These are phyloP conservation scores for Volvox carteri DNA, from an alignment of 163 green algal genomes.

Conservation along the genomic window DNA sequence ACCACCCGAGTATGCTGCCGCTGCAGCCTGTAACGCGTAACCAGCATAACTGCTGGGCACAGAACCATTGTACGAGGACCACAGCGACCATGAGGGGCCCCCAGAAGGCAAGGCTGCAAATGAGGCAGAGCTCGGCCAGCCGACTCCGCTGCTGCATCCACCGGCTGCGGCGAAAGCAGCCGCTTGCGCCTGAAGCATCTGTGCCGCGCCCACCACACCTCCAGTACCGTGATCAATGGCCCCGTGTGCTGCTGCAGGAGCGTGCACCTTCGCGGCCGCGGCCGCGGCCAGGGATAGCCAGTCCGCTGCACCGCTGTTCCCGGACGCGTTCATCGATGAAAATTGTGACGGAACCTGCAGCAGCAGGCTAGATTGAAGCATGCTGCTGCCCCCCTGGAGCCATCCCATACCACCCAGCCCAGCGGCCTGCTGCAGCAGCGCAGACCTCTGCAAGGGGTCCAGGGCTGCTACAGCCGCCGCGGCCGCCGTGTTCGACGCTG, in stretches of 20 bases:
- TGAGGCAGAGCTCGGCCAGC: constrained; percentile 9
- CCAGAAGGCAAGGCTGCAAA: not conserved
- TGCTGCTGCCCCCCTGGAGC: constrained; percentile 26
- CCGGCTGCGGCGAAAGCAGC: not conserved
- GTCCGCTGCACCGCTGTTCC: constrained; percentile 2
- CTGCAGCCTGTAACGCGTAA: constrained; percentile 27
- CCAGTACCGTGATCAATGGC: not conserved
- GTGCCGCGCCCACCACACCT: not conserved
- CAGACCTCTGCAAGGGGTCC: constrained; percentile 13
- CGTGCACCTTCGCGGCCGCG: not conserved
- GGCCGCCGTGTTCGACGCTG: not conserved
- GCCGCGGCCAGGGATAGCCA: constrained; percentile 28
- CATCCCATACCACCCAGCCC: constrained; percentile 24
- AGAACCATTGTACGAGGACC: not conserved
- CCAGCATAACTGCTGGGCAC: constrained; percentile 16
- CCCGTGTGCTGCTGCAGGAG: not conserved
- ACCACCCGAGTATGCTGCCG: not conserved
- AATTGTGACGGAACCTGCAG: not conserved
- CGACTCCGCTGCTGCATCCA: not conserved
- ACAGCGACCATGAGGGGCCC: not conserved
- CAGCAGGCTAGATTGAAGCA: not conserved
- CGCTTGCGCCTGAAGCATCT: constrained; percentile 36
- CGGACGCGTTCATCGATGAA: not conserved
- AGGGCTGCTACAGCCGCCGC: constrained; percentile 18
- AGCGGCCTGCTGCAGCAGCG: constrained; percentile 32